Conservation (phyloP, 139 green algal genomes). For the Pleodorina starrii region DNA sequence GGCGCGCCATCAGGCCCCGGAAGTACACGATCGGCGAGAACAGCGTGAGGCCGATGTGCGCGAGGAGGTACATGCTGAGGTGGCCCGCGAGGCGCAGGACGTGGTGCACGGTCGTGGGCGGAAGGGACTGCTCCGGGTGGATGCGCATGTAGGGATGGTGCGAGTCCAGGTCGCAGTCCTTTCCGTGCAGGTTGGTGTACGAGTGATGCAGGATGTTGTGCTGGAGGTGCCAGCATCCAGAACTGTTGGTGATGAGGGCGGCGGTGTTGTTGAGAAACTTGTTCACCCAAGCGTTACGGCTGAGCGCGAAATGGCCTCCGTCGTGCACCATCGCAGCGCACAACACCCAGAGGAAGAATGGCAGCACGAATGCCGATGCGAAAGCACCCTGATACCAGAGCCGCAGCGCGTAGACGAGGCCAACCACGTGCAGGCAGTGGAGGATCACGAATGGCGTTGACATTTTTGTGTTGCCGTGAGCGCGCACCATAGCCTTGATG, state of each 20-base stretch:
- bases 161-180: slow-evolving; percentile 43
- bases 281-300: background rate
- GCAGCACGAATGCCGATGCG: slow-evolving; percentile 10
- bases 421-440: slow-evolving; percentile 24
- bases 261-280: background rate
- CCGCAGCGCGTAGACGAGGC: slow-evolving; percentile 8
- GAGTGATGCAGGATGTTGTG: slow-evolving; percentile 49
- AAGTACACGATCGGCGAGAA: slow-evolving; percentile 21
- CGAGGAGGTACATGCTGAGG: slow-evolving; percentile 15
- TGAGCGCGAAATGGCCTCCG: slow-evolving; percentile 33
- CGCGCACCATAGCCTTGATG: slow-evolving; percentile 36
- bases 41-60: slow-evolving; percentile 37
- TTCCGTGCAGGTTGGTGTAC: slow-evolving; percentile 36
- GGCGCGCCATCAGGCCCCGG: background rate
- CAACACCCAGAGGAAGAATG: slow-evolving; percentile 22
- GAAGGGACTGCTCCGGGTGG: slow-evolving; percentile 30
- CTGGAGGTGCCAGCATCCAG: slow-evolving; percentile 44
- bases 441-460: slow-evolving; percentile 32
- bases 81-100: background rate
- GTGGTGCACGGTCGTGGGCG: background rate
- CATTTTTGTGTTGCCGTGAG: slow-evolving; percentile 29
- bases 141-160: slow-evolving; percentile 42
- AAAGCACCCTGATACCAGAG: slow-evolving; percentile 16
- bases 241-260: slow-evolving; percentile 33
- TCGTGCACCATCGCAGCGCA: slow-evolving; percentile 42